phyloP scores from a whole-genome alignment of 768 basidiomycete species.

The Galerina marginata region DNA sequence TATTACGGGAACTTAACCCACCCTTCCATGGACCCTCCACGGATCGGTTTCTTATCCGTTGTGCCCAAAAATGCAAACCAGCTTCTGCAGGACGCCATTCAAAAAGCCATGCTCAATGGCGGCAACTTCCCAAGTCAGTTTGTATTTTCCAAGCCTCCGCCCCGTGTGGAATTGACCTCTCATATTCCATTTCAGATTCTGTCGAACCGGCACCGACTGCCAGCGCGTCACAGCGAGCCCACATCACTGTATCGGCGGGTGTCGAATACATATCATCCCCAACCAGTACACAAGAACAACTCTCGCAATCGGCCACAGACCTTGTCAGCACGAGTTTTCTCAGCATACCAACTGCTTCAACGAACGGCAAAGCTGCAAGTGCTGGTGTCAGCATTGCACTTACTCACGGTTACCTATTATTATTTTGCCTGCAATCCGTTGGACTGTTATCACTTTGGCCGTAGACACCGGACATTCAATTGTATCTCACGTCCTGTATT shows the following conservation, averaged over 20 bases:
- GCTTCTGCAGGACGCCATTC: constrained; percentile 41
- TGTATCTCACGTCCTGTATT: neutral
- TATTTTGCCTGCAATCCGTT: neutral
- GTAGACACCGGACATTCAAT: neutral
- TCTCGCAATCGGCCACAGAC: neutral
- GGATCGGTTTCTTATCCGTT: constrained; percentile 68
- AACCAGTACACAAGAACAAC: neutral
- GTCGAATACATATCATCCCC: neutral
- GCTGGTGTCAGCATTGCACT: neutral
- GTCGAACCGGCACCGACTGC: constrained; percentile 41
- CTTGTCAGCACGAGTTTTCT: no score
- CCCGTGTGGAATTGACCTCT: neutral
- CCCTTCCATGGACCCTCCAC: constrained; percentile 70
- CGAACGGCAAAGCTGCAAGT: neutral
- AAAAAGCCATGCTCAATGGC: constrained; percentile 40
- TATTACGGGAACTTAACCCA: constrained; percentile 75
- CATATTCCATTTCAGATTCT: constrained; percentile 28
- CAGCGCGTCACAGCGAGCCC: constrained; percentile 29
- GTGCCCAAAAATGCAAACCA: constrained; percentile 58
- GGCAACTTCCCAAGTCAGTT: constrained; percentile 44
- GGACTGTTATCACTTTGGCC: neutral
- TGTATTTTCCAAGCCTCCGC: neutral
- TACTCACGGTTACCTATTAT: neutral
- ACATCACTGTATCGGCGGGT: constrained; percentile 1
- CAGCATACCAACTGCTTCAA: neutral